These are phyloP conservation scores for Fusarium sublunatum DNA, from an alignment of 2,329 filamentous ascomycete species.

Conservation along the genomic window DNA sequence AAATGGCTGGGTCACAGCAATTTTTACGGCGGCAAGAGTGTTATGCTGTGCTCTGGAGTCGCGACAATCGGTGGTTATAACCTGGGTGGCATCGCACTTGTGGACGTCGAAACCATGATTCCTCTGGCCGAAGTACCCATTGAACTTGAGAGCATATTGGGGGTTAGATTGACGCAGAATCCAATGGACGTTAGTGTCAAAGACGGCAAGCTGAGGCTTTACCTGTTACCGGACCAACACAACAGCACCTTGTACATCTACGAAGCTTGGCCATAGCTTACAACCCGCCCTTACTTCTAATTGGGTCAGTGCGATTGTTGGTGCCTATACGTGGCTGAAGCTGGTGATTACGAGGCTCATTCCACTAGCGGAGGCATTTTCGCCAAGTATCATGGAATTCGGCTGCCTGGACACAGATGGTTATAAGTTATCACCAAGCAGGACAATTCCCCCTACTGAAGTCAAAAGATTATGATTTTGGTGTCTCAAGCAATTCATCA, in stretches of 20 bases:
- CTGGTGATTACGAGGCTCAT: conserved; percentile 17
- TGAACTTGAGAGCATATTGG: conserved; percentile 53
- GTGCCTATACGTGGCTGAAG: conserved; percentile 31
- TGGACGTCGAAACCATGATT: conserved; percentile 58
- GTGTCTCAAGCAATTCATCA: background rate
- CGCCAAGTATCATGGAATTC: conserved; percentile 12
- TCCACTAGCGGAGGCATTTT: conserved; percentile 29
- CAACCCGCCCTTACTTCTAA: background rate
- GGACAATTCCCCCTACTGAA: background rate
- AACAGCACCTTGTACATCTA: conserved; percentile 60
- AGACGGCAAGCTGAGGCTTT: conserved; percentile 58
- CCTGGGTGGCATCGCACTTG: conserved; percentile 60
- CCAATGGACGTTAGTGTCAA: conserved; percentile 60
- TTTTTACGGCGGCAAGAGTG: conserved; percentile 50
- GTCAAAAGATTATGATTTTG: background rate
- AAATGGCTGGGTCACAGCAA: conserved; percentile 59
- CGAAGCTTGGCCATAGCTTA: conserved; percentile 51
- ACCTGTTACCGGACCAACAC: conserved; percentile 60
- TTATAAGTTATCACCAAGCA: background rate
- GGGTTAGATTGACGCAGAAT: conserved; percentile 59
- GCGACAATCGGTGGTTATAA: conserved; percentile 50
- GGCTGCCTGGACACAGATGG: conserved; percentile 26
- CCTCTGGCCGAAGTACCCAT: conserved; percentile 60
- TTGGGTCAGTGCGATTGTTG: conserved; percentile 3
- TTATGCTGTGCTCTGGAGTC: conserved; percentile 62